Conservation (phyloP, 805 yeast genomes). For the Suhomyces emberorum region DNA sequence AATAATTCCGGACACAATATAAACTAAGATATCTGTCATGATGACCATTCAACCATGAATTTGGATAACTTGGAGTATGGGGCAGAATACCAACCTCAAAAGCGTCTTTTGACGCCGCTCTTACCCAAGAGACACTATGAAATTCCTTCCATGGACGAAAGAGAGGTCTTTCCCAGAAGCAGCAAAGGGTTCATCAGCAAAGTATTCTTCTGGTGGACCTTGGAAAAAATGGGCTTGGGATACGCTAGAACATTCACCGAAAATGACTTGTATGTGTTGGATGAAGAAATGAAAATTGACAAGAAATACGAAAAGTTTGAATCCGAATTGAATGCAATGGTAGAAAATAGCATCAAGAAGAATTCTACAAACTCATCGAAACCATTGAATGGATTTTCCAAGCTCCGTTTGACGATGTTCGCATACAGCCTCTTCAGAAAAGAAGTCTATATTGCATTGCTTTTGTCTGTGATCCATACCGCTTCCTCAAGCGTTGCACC, state of each 20-base stretch:
- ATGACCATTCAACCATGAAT: not conserved
- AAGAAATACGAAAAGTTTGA: not conserved
- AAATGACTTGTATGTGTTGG: conserved; percentile 5
- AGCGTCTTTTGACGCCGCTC: not conserved
- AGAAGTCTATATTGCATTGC: not conserved
- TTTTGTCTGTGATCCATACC: not conserved
- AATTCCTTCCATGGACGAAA: conserved; percentile 13
- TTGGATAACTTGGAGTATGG: not conserved
- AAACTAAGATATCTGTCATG: too few relatives aligned
- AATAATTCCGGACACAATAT: too few relatives aligned
- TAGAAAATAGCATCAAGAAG: not conserved
- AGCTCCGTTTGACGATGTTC: not conserved
- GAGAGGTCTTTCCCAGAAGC: not conserved
- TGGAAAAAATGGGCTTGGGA: conserved; percentile 5
- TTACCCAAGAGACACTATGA: conserved; percentile 9
- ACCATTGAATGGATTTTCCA: not conserved
- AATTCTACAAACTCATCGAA: not conserved
- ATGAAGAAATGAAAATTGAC: conserved; percentile 5
- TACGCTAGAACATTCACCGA: conserved; percentile 6
- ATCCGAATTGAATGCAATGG: not conserved
- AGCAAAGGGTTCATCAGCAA: not conserved
- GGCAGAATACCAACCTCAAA: not conserved
- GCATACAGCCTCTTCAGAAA: not conserved
- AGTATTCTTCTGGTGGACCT: conserved; percentile 14
- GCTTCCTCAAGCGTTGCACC: conserved; percentile 1